Conservation (phyloP, 805 yeast genomes). For the Starmera amethionina region DNA sequence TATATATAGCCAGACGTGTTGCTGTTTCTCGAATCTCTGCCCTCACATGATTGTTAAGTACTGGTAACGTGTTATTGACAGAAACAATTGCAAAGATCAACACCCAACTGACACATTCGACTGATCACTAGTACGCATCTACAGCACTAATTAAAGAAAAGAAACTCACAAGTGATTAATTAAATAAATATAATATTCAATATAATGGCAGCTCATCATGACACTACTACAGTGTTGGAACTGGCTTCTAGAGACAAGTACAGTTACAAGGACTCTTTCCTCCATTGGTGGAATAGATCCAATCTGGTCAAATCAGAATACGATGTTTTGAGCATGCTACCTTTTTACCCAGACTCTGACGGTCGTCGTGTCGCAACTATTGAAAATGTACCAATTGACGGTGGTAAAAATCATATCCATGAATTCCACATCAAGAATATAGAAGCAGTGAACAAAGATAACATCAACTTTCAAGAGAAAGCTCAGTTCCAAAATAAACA, state of each 20-base stretch:
- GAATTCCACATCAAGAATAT: constrained; percentile 57
- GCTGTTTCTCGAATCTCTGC: too few relatives aligned
- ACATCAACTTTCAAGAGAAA: constrained; percentile 4
- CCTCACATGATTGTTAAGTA: too few relatives aligned
- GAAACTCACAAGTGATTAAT: neutral
- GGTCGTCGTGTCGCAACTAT: constrained; percentile 35
- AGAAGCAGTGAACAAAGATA: constrained; percentile 12
- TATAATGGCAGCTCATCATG: too few relatives aligned
- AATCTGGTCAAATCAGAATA: constrained; percentile 31
- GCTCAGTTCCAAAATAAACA: constrained; percentile 20
- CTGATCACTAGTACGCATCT: too few relatives aligned
- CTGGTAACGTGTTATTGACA: neutral
- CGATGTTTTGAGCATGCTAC: constrained; percentile 43
- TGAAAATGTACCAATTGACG: constrained; percentile 48
- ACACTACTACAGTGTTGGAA: too few relatives aligned
- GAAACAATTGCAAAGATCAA: neutral
- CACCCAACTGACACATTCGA: neutral
- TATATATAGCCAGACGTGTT: too few relatives aligned
- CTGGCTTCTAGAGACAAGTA: constrained; percentile 3
- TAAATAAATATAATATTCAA: too few relatives aligned
- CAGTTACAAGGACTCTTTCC: constrained; percentile 24
- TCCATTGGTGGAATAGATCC: constrained; percentile 33
- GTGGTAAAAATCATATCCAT: constrained; percentile 44
- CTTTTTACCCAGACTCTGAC: constrained; percentile 49
- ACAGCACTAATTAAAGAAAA: neutral